phyloP scores from a whole-genome alignment of 108 stramenopile species.

The Parietichytrium sp. region DNA sequence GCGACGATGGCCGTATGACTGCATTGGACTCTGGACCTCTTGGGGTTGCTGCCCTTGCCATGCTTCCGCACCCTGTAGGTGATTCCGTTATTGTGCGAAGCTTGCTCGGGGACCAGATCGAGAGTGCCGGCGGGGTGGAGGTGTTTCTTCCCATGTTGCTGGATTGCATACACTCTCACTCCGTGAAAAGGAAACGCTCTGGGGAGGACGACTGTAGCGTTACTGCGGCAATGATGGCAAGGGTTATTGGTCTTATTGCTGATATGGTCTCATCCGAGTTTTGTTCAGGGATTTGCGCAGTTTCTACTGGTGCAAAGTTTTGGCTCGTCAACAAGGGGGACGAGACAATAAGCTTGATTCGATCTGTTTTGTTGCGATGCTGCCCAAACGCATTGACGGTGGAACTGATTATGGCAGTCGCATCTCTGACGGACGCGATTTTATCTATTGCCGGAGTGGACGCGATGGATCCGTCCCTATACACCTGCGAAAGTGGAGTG shows the following conservation, averaged over 20 bases:
- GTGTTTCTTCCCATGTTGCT: background rate
- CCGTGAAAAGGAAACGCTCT: too few relatives aligned
- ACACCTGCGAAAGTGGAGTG: too few relatives aligned
- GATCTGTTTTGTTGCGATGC: background rate
- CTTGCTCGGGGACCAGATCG: background rate
- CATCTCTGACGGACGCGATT: background rate
- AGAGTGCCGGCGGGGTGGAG: background rate
- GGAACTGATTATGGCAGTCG: background rate
- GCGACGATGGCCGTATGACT: too few relatives aligned
- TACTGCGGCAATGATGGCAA: background rate
- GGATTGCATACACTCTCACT: background rate
- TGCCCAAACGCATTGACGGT: background rate
- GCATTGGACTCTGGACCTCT: too few relatives aligned
- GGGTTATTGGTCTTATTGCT: background rate
- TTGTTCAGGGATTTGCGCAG: background rate
- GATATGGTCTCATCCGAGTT: background rate
- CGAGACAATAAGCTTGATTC: background rate
- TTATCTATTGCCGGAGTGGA: background rate
- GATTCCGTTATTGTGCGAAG: background rate
- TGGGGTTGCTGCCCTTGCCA: too few relatives aligned
- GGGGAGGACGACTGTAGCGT: background rate
- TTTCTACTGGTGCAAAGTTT: background rate
- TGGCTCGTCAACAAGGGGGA: conserved; percentile 19
- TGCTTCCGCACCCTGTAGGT: too few relatives aligned
- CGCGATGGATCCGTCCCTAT: too few relatives aligned